Percentiles rank a stretch among this genome's conserved stretches.
phyloP scores from a whole-genome alignment of 352 stramenopile genomes.

The Globisporangium heterothallicum region DNA sequence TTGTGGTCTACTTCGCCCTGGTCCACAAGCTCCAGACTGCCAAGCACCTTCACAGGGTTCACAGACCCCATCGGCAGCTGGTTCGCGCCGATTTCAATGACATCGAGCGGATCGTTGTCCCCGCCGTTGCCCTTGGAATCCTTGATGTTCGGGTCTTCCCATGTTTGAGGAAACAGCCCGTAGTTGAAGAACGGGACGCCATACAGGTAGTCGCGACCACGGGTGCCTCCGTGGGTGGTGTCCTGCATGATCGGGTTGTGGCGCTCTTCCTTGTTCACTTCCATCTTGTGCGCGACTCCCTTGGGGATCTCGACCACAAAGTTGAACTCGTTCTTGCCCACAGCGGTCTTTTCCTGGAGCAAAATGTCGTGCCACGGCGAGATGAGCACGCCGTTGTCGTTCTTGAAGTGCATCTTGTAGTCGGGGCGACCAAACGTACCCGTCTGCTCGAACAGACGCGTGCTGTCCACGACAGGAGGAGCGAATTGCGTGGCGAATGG shows the following conservation, averaged over 20 bases:
- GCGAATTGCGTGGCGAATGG: conserved; percentile 74
- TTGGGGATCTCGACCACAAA: conserved; percentile 99
- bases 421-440: conserved; percentile 68
- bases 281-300: conserved; percentile 97
- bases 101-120: conserved; percentile 98
- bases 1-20: conserved; percentile 99
- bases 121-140: conserved; percentile 87
- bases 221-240: conserved; percentile 92
- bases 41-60: conserved; percentile 96
- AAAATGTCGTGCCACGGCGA: conserved; percentile 98
- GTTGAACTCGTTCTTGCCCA: conserved; percentile 79
- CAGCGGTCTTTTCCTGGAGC: conserved; percentile 66
- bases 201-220: conserved; percentile 96
- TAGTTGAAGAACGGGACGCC: conserved; percentile 99
- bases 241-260: conserved; percentile 99
- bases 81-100: conserved; percentile 95
- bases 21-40: conserved; percentile 96
- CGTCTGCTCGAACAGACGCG: conserved; percentile 42
- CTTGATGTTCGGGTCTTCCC: conserved; percentile 94
- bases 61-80: conserved; percentile 94
- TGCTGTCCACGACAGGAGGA: conserved; percentile 34
- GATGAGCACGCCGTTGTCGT: conserved; percentile 67
- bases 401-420: conserved; percentile 76
- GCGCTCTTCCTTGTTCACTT: conserved; percentile 93
- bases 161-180: conserved; percentile 97